A percentile compares a stretch with the other conserved stretches of the same genome.
phyloP scores from a whole-genome alignment of 2,329 filamentous ascomycete genomes.

The Arthrinium puccinioides region DNA sequence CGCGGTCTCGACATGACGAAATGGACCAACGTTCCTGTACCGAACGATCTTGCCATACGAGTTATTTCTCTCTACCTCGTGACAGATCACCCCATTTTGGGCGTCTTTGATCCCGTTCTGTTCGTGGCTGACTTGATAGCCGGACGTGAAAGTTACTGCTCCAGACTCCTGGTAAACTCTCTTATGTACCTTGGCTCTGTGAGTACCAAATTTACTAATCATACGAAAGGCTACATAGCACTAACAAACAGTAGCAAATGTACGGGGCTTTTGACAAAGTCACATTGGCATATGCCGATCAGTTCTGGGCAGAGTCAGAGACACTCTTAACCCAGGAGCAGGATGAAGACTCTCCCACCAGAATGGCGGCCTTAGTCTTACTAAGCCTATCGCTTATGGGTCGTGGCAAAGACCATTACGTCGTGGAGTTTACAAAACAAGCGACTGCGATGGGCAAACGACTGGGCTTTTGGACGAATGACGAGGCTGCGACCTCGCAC shows the following conservation, averaged over 20 bases:
- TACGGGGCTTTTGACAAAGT: conserved; percentile 21
- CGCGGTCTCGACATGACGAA: conserved; percentile 17
- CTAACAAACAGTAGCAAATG: conserved; percentile 22
- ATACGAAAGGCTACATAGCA: not conserved
- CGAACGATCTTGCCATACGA: conserved; percentile 18
- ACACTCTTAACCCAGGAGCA: conserved; percentile 13
- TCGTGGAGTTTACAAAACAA: conserved; percentile 20
- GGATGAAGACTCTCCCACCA: conserved; percentile 12
- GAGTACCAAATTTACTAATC: conserved; percentile 10
- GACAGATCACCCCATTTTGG: conserved; percentile 30
- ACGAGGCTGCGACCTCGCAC: not conserved
- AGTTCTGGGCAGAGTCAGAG: conserved; percentile 20
- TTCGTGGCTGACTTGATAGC: conserved; percentile 25
- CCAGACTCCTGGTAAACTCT: conserved; percentile 25
- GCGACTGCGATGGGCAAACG: conserved; percentile 22
- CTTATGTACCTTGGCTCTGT: conserved; percentile 26
- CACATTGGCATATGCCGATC: conserved; percentile 7
- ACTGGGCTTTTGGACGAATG: conserved; percentile 20
- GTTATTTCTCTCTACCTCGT: conserved; percentile 26
- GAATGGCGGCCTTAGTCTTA: conserved; percentile 23
- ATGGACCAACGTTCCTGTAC: conserved; percentile 26
- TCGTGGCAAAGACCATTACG: conserved; percentile 25
- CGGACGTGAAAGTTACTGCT: conserved; percentile 18
- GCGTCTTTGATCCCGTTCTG: conserved; percentile 23
- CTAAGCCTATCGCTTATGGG: conserved; percentile 25